Percentiles rank a stretch among this genome's conserved stretches.
phyloP scores from a whole-genome alignment of 352 stramenopile species.

The Pythium coloratum region DNA sequence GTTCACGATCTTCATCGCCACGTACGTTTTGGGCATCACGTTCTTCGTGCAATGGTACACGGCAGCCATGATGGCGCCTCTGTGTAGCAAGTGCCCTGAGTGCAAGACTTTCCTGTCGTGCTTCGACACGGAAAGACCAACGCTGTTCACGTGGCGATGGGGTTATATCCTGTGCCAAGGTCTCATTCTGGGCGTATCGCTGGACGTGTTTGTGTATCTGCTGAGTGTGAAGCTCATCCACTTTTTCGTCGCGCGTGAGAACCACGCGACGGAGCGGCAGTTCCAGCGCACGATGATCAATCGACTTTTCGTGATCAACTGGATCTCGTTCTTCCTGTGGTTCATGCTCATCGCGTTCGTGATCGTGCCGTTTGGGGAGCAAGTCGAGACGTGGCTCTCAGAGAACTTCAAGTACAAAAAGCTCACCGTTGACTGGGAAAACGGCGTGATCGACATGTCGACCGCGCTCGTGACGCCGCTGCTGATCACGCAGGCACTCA shows the following conservation, averaged over 20 bases:
- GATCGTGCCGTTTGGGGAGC: constrained; percentile 80
- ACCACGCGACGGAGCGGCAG: constrained; percentile 78
- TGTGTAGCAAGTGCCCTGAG: constrained; percentile 72
- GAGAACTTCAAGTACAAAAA: constrained; percentile 82
- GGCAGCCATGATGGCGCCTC: constrained; percentile 80
- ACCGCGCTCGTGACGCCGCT: constrained; percentile 84
- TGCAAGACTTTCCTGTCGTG: constrained; percentile 80
- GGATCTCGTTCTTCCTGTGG: constrained; percentile 90
- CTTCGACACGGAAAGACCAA: constrained; percentile 75
- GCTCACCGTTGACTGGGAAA: constrained; percentile 81
- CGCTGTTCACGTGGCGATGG: constrained; percentile 75
- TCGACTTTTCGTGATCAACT: constrained; percentile 86
- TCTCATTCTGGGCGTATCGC: constrained; percentile 75
- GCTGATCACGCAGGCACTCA: constrained; percentile 83
- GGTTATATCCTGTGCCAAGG: constrained; percentile 84
- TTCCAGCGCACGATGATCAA: constrained; percentile 87
- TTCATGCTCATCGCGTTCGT: constrained; percentile 89
- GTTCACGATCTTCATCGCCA: constrained; percentile 76
- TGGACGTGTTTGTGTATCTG: constrained; percentile 85
- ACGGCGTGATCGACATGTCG: constrained; percentile 85
- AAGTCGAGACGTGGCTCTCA: constrained; percentile 79
- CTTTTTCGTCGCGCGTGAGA: constrained; percentile 83
- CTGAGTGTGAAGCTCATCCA: constrained; percentile 82
- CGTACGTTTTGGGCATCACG: constrained; percentile 75
- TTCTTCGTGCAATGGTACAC: constrained; percentile 90